A percentile compares a stretch with the other conserved stretches of the same genome.
phyloP scores from a whole-genome alignment of 352 stramenopile genomes.

The Pythium rhizo-oryzae region DNA sequence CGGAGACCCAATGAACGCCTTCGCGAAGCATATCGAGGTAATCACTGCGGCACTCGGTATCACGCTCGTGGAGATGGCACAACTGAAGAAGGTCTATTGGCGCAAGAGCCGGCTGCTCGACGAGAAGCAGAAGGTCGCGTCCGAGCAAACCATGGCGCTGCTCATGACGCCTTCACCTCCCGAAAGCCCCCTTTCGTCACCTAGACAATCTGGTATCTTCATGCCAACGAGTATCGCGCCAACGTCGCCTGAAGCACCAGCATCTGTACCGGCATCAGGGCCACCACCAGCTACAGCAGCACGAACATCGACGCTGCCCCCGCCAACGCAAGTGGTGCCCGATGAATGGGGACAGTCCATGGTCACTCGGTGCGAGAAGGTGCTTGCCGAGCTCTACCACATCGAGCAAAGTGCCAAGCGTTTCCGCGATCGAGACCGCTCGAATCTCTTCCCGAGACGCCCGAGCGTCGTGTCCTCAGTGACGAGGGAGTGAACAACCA shows the following conservation, averaged over 20 bases:
- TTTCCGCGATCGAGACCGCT: conserved; percentile 5
- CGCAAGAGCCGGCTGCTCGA: conserved; percentile 31
- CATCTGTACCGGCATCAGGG: no score
- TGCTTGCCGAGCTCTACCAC: conserved; percentile 43
- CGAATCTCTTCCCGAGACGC: not conserved
- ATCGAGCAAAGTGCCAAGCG: conserved; percentile 42
- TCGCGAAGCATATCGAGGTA: conserved; percentile 72
- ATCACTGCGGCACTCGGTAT: conserved; percentile 63
- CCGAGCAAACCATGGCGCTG: not conserved
- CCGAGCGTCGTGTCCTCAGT: not conserved
- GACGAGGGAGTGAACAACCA: not conserved
- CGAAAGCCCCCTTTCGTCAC: not conserved
- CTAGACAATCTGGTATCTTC: not conserved
- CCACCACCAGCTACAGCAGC: no score
- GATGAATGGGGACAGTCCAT: conserved; percentile 33
- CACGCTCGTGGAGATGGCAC: conserved; percentile 58
- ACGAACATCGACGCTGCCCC: not conserved
- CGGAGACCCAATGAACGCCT: conserved; percentile 64
- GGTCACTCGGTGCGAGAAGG: conserved; percentile 46
- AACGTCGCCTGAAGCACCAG: no score
- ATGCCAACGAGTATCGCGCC: no score
- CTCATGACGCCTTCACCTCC: not conserved
- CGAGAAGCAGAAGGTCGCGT: conserved; percentile 21
- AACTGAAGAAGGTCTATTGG: conserved; percentile 58
- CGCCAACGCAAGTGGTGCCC: not conserved